These are phyloP conservation scores for Taphrina communis DNA, from an alignment of 1,139 yeast genomes.

Conservation along the genomic window DNA sequence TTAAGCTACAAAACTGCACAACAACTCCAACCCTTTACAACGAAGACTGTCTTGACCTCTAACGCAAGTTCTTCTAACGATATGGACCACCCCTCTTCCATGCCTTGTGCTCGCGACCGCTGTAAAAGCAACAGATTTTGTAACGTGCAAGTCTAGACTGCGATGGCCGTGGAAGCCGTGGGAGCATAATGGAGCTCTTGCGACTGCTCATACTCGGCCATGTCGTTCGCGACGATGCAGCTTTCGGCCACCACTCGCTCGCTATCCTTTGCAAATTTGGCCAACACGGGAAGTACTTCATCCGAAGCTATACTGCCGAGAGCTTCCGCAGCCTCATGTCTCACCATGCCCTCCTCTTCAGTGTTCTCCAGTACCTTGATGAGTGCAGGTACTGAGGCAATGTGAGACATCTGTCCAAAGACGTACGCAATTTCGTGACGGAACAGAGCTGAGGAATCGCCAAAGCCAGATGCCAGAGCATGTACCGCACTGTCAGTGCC, in stretches of 20 bases:
- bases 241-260: slow-evolving; percentile 94
- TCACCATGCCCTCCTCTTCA: slow-evolving; percentile 93
- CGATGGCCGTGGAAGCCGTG: slow-evolving; percentile 9
- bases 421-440: slow-evolving; percentile 98
- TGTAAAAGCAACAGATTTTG: slow-evolving; percentile 3
- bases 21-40: background rate
- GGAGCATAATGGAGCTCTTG: slow-evolving; percentile 76
- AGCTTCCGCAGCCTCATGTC: slow-evolving; percentile 99
- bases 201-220: slow-evolving; percentile 95
- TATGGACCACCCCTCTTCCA: background rate
- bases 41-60: background rate
- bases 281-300: slow-evolving; percentile 86
- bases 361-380: slow-evolving; percentile 77
- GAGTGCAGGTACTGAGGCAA: slow-evolving; percentile 87
- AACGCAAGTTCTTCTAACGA: background rate
- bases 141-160: slow-evolving; percentile 12
- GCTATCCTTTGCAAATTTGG: slow-evolving; percentile 75
- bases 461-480: slow-evolving; percentile 89
- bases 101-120: slow-evolving; percentile 11
- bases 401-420: slow-evolving; percentile 94
- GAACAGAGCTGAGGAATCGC: slow-evolving; percentile 89
- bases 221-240: slow-evolving; percentile 94
- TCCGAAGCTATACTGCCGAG: slow-evolving; percentile 97
- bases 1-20: background rate
- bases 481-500: slow-evolving; percentile 91